Conservation (phyloP, 371 early-diverging fungal species). For the Mucor racemosus region DNA sequence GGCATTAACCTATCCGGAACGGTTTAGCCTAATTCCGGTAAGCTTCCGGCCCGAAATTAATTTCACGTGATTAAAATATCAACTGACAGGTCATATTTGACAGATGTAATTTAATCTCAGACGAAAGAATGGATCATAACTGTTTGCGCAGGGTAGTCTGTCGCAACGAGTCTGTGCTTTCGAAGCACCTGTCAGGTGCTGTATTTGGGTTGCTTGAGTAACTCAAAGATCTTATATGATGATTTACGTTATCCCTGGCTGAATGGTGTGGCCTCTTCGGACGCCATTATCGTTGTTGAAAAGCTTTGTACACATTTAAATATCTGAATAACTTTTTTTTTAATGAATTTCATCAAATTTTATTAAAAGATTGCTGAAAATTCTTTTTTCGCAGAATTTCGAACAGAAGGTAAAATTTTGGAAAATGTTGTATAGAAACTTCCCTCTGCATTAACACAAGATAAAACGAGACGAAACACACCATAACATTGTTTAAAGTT, state of each 20-base stretch:
- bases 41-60: not conserved
- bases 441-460: not conserved
- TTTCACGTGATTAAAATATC: not conserved
- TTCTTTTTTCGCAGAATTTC: not conserved
- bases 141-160: not conserved
- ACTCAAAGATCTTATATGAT: constrained; percentile 23
- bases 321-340: constrained; percentile 22
- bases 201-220: constrained; percentile 7
- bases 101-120: constrained; percentile 14
- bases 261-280: constrained; percentile 37
- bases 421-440: no score
- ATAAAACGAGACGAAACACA: not conserved
- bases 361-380: not conserved
- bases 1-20: no score
- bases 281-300: constrained; percentile 34
- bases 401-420: no score
- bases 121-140: not conserved
- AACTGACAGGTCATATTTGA: not conserved
- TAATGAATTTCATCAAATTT: not conserved
- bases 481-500: not conserved
- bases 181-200: constrained; percentile 13
- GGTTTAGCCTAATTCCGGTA: no score
- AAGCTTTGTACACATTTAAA: constrained; percentile 24
- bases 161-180: constrained; percentile 13
- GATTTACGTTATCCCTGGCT: constrained; percentile 43